These are phyloP conservation scores for Cladochytrium tenue DNA, from an alignment of 371 early-diverging fungal genomes.

Conservation along the genomic window DNA sequence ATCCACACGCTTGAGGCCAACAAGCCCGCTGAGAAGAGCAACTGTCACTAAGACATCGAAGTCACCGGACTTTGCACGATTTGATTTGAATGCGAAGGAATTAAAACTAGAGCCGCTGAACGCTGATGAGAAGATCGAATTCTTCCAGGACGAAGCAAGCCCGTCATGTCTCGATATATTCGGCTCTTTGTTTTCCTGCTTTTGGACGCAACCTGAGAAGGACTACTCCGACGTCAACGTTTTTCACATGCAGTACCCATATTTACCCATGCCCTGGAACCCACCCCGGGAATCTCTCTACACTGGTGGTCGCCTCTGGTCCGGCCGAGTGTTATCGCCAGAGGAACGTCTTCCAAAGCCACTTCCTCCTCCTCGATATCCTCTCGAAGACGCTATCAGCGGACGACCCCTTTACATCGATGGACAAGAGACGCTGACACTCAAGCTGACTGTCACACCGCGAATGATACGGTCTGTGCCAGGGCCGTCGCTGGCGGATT, in stretches of 20 bases:
- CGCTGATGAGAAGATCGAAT: background rate
- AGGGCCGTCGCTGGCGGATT: background rate
- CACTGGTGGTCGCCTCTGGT: background rate
- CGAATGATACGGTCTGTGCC: background rate
- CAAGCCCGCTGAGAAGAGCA: background rate
- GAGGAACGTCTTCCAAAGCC: background rate
- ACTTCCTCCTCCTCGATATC: background rate
- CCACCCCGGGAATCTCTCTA: background rate
- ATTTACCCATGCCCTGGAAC: background rate
- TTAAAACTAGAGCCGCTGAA: too few relatives aligned
- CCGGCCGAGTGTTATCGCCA: background rate
- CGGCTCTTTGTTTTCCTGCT: background rate
- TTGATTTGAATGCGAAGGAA: background rate
- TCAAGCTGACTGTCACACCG: background rate
- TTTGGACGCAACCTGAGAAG: background rate
- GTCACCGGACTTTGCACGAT: background rate
- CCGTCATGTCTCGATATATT: background rate
- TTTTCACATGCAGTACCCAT: background rate
- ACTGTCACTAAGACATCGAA: background rate
- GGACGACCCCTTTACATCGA: too few relatives aligned
- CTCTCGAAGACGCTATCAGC: background rate
- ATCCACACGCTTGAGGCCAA: background rate
- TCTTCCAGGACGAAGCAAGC: background rate
- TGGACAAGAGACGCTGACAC: too few relatives aligned
- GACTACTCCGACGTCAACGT: too few relatives aligned